Conservation (phyloP, 2,329 filamentous ascomycete species). For the Aspergillus caelatus region DNA sequence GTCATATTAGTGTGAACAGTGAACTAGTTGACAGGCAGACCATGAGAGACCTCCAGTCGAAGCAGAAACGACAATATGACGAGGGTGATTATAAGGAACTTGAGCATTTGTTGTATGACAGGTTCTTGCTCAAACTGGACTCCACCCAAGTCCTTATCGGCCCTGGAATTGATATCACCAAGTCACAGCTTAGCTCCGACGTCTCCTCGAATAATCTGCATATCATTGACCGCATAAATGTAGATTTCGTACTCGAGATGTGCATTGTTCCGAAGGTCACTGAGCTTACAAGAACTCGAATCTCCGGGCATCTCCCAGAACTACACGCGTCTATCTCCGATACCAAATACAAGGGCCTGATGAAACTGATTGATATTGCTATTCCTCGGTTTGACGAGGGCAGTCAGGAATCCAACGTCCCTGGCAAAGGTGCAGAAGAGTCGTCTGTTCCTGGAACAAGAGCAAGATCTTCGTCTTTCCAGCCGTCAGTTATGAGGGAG, state of each 20-base stretch:
- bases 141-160: conserved; percentile 96
- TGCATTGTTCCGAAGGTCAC: conserved; percentile 97
- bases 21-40: conserved; percentile 92
- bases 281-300: conserved; percentile 85
- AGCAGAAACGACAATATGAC: conserved; percentile 83
- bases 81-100: conserved; percentile 86
- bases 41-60: conserved; percentile 84
- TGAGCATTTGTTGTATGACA: conserved; percentile 96
- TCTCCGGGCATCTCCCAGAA: conserved; percentile 89
- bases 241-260: conserved; percentile 93
- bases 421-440: conserved; percentile 39
- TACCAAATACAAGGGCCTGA: conserved; percentile 92
- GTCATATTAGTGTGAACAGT: conserved; percentile 92
- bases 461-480: conserved; percentile 71
- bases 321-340: conserved; percentile 92
- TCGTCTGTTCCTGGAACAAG: conserved; percentile 37
- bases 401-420: conserved; percentile 41
- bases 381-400: conserved; percentile 75
- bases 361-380: conserved; percentile 94
- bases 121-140: conserved; percentile 87
- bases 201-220: conserved; percentile 74
- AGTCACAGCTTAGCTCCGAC: conserved; percentile 72
- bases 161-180: conserved; percentile 87
- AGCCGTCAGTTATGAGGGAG: conserved; percentile 70
- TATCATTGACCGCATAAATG: conserved; percentile 94